Evolutionary conservation across 495 filamentous ascomycete species (phyloP), one percentile per base, ranked within the genome.

Genomic region (Lepraria neglecta): DNA sequence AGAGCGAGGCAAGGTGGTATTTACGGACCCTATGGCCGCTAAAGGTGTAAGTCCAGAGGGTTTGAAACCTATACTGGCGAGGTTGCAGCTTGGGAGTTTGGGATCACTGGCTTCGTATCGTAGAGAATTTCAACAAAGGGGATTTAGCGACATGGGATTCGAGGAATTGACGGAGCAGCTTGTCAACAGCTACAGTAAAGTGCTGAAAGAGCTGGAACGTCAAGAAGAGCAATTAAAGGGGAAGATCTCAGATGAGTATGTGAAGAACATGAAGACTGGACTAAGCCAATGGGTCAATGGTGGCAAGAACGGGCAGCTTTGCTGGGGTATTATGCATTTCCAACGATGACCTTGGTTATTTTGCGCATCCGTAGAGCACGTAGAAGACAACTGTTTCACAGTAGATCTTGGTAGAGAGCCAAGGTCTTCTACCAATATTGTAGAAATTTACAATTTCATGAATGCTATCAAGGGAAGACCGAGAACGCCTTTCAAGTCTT

Each of bases 11-110:
- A 51, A 14, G 12, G 52, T 68, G 0, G 19, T 68, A 0, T 68
- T 68, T 24, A 63, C 66, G 30, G 66, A 68, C 58, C 46, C 58
- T 21, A 63, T 68, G 63, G 63, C 43, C 2, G 47, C 52, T n/a
- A 14, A 51, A 21, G 50, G 14, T 21, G 61, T 58, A 6, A 24
- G 61, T 28, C 45, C 52, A 4, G 48, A 43, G 10, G 38, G 21
- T 24, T 31, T 67, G 58, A 35, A 38, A 12, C 19, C 56, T 19
- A 58, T 64, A 40, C 15, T 61, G 52, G 40, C 60, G 11, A 42
- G 65, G 21, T 28, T 67, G 40, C 52, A 57, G 14, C 21, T 64
- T 0, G 44, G 59, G 31, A 56, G 50, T 40, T 19, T 62, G 28
- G 66, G 57, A 7, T 53, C 40, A 11, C 17, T 56, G 15, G 59